A percentile compares a stretch with the other conserved stretches of the same genome.
Evolutionary conservation across 305 asterid species (phyloP).

Genomic region (Petunia hybrid): DNA sequence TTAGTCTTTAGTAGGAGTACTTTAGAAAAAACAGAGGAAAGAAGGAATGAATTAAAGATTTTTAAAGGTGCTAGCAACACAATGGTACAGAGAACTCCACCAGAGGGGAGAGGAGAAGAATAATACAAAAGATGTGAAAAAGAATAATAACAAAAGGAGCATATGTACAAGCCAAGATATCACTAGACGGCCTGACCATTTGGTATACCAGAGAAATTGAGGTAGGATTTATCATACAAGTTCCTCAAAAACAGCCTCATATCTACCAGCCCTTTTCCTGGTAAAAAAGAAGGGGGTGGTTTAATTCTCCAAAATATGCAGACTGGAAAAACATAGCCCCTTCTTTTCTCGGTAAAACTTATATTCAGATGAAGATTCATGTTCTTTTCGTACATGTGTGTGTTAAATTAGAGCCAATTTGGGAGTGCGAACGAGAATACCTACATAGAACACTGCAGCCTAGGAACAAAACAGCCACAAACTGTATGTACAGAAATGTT

Average conservation of each 20-base stretch:
- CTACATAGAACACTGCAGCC: conserved; percentile 38
- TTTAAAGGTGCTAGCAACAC: not conserved
- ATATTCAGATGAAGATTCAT: no score
- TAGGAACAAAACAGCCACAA: conserved; percentile 38
- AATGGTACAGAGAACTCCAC: not conserved
- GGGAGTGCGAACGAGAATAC: conserved; percentile 41
- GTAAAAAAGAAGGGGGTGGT: not conserved
- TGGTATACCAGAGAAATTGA: not conserved
- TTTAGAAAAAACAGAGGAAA: not conserved
- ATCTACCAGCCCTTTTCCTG: not conserved
- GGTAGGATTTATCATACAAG: not conserved
- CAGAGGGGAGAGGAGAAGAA: no score
- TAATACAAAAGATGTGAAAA: not conserved
- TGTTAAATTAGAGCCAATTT: conserved; percentile 6
- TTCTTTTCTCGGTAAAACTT: no score
- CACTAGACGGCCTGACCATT: not conserved
- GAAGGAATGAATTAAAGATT: not conserved
- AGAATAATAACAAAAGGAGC: conserved; percentile 3
- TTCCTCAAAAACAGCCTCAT: not conserved
- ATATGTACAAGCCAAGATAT: conserved; percentile 18
- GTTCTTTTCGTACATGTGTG: not conserved
- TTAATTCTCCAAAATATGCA: not conserved
- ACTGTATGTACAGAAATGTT: conserved; percentile 43
- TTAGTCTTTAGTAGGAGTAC: no score
- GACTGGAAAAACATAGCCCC: not conserved